Evolutionary conservation across 2,329 filamentous ascomycete genomes (phyloP).

Genomic region (Purpureocillium lavendulum): DNA sequence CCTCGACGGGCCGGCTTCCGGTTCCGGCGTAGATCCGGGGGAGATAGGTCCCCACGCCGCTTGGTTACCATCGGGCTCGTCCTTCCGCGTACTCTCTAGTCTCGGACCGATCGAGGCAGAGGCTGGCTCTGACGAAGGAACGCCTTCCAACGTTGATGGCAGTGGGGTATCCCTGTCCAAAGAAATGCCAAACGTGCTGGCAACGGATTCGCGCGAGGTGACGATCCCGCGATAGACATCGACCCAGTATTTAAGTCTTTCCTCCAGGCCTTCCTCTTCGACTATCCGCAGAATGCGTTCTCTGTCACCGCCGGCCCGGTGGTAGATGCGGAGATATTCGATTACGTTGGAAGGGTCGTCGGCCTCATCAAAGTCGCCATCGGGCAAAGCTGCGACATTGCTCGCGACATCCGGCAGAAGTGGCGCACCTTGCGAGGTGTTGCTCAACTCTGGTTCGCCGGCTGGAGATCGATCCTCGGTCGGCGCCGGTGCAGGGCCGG

Average conservation of each 20-base stretch:
- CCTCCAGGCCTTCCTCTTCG: constrained; percentile 48
- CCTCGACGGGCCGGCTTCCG: constrained; percentile 20
- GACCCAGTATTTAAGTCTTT: constrained; percentile 52
- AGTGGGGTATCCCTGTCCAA: background rate
- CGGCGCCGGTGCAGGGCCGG: too few relatives aligned
- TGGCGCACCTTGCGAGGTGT: background rate
- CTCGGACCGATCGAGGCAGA: too few relatives aligned
- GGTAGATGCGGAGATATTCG: constrained; percentile 44
- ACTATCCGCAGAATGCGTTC: constrained; percentile 53
- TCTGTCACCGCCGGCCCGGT: constrained; percentile 50
- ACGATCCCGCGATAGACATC: constrained; percentile 35
- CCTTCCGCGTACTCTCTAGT: too few relatives aligned
- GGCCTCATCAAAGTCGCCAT: background rate
- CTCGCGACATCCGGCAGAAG: background rate
- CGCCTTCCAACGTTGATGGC: too few relatives aligned
- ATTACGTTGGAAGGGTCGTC: constrained; percentile 16
- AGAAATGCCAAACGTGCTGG: background rate
- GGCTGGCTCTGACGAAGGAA: too few relatives aligned
- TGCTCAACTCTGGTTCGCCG: background rate
- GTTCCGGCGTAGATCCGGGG: constrained; percentile 5
- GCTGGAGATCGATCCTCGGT: too few relatives aligned
- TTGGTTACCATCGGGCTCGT: constrained; percentile 17
- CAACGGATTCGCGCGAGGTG: constrained; percentile 11
- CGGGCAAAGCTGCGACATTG: background rate
- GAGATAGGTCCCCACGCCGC: constrained; percentile 7